Conservation (phyloP, 129 eudicot species). For the Ambrosia trifida region DNA sequence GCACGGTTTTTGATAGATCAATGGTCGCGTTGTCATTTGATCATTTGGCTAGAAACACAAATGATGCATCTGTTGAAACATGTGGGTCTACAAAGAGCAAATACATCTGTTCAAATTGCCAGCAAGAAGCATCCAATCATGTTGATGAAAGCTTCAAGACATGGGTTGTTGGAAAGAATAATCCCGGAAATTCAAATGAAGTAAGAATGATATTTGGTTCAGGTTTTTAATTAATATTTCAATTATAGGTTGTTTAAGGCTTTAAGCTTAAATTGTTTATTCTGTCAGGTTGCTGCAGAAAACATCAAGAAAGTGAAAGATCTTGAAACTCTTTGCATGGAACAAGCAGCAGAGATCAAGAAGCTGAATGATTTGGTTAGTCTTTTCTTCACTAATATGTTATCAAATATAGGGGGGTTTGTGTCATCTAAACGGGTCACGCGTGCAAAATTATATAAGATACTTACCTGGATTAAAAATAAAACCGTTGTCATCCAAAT, state of each 20-base stretch:
- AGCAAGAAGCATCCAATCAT: conserved; percentile 45
- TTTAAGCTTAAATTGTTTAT: neutral
- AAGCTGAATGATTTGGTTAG: conserved; percentile 63
- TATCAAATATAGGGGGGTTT: neutral
- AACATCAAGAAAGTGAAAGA: conserved; percentile 53
- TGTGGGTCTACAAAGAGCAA: conserved; percentile 10
- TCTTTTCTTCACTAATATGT: neutral
- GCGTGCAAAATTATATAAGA: no score
- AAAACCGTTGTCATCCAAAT: no score
- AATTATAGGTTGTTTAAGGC: neutral
- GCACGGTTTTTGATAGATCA: conserved; percentile 52
- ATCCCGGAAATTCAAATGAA: conserved; percentile 31
- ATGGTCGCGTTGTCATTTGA: conserved; percentile 81
- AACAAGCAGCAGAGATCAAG: conserved; percentile 81
- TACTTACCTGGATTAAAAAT: no score
- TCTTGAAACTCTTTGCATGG: conserved; percentile 62
- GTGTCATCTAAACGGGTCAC: neutral
- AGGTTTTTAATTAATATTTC: neutral
- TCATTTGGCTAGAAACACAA: conserved; percentile 70
- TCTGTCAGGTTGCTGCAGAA: conserved; percentile 46
- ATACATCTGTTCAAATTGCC: conserved; percentile 60
- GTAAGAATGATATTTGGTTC: conserved; percentile 9
- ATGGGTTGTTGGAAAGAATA: conserved; percentile 41
- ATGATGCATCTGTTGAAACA: conserved; percentile 43
- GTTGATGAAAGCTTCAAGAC: conserved; percentile 55